Conservation (phyloP, 1,284 basidiomycete species). For the Fomitopsis betulina region DNA sequence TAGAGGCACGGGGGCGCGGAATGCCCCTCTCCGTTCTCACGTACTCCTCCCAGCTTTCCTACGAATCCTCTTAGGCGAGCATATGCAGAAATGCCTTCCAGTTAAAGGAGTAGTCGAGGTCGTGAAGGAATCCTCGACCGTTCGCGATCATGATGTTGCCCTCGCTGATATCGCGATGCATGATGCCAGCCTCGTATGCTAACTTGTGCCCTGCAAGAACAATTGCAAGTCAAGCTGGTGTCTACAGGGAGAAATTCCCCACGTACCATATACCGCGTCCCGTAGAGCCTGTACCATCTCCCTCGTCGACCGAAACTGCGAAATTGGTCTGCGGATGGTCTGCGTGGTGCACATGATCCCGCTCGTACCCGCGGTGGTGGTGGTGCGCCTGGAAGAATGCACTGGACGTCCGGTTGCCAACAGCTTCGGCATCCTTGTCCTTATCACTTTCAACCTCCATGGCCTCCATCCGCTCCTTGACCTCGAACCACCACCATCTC, state of each 20-base stretch:
- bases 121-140: slow-evolving; percentile 8
- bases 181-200: not conserved
- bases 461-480: too few species aligned
- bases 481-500: too few species aligned
- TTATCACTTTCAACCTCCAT: too few species aligned
- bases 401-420: too few species aligned
- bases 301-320: not conserved
- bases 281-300: too few species aligned
- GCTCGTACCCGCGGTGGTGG: too few species aligned
- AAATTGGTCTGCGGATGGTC: not conserved
- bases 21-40: not conserved
- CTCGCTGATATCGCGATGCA: not conserved
- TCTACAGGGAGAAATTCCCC: not conserved
- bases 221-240: not conserved
- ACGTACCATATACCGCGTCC: not conserved
- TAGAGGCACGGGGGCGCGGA: not conserved
- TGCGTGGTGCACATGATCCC: not conserved
- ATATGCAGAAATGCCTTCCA: slow-evolving; percentile 3
- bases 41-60: not conserved
- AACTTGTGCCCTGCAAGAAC: not conserved
- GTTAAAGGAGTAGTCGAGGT: slow-evolving; percentile 12
- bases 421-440: too few species aligned
- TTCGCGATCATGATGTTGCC: not conserved
- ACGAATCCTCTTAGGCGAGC: not conserved
- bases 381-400: too few species aligned